Evolutionary conservation across 1,284 basidiomycete species (phyloP), one percentile per base, ranked within the genome.

Genomic region (Cryptococcus sp.): DNA sequence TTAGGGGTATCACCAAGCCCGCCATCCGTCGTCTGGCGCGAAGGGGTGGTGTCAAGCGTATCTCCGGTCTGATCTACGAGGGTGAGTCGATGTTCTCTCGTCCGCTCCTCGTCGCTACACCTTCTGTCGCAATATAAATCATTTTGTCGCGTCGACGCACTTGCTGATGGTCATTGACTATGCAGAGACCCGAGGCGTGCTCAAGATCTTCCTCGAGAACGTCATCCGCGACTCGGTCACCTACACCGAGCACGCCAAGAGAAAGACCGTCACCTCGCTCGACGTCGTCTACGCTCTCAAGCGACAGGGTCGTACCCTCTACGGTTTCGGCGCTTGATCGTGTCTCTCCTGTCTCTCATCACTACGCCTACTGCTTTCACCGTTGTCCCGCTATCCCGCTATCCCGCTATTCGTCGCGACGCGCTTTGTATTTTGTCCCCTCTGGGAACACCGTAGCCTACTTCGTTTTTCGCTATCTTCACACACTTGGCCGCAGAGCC

Each of bases 161-260:
- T 31, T 10, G 27, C 27, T 31, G 27, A 31, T 10, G 27, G 5
- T 31, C 27, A 10, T n/a, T n/a, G n/a, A n/a, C n/a, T n/a, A n/a
- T n/a, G n/a, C n/a, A n/a, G 56, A 93, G 85, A 92, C 90, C 59
- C 89, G 91, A 67, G 85, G 87, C 80, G 87, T 89, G 49, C 83
- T 91, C 72, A 88, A 87, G 80, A 86, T 88, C 72, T 87, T 88
- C 82, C 64, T 75, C 39, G 73, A 76, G 67, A 70, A 71, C 84
- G 88, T 91, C 74, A 91, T 93, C 71, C 87, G 89, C 68, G 91
- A 90, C 80, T 87, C 87, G 39, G 87, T 90, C 75, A 87, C 86
- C 61, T 93, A 93, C 86, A 91, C 90, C 62, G 91, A 93, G 78
- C 91, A 93, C 82, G 90, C 91, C 53, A 93, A 93, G 82, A 85